Evolutionary conservation across 768 basidiomycete species (phyloP).

Genomic region (Lentinula raphanica): DNA sequence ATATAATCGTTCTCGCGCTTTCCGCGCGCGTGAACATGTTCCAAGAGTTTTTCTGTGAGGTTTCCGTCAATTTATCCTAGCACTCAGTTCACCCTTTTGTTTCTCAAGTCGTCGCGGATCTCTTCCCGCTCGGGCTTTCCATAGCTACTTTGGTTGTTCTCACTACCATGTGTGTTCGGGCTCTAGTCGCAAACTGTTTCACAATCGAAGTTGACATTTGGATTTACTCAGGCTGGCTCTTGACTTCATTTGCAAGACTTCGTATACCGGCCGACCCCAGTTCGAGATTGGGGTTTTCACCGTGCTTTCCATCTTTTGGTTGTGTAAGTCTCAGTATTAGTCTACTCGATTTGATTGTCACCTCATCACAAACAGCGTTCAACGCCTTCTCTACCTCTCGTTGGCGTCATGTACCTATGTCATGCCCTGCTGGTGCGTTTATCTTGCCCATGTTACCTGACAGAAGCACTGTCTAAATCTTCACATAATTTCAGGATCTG

Average conservation of each 20-base stretch:
- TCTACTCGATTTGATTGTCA: neutral
- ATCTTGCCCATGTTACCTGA: no score
- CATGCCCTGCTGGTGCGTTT: constrained; percentile 42
- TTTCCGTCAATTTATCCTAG: neutral
- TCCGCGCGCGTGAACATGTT: constrained; percentile 50
- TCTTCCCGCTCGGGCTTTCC: constrained; percentile 57
- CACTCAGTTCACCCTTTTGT: constrained; percentile 10
- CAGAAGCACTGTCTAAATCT: neutral
- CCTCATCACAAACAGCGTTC: constrained; percentile 32
- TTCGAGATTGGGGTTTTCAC: constrained; percentile 43
- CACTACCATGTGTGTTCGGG: constrained; percentile 32
- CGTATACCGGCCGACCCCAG: constrained; percentile 41
- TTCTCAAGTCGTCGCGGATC: constrained; percentile 46
- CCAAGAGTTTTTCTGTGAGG: constrained; percentile 58
- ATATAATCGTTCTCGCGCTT: constrained; percentile 47
- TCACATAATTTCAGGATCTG: constrained; percentile 25
- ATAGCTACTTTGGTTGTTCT: constrained; percentile 44
- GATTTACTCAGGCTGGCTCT: constrained; percentile 30
- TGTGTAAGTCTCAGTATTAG: constrained; percentile 31
- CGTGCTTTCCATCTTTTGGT: constrained; percentile 47
- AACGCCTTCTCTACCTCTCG: constrained; percentile 58
- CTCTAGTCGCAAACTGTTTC: neutral
- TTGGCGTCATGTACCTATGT: constrained; percentile 43
- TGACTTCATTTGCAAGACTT: constrained; percentile 36
- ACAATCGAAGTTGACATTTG: neutral